Conservation (phyloP, 306 rosid genomes). For the Cucurbita argyrosperma region DNA sequence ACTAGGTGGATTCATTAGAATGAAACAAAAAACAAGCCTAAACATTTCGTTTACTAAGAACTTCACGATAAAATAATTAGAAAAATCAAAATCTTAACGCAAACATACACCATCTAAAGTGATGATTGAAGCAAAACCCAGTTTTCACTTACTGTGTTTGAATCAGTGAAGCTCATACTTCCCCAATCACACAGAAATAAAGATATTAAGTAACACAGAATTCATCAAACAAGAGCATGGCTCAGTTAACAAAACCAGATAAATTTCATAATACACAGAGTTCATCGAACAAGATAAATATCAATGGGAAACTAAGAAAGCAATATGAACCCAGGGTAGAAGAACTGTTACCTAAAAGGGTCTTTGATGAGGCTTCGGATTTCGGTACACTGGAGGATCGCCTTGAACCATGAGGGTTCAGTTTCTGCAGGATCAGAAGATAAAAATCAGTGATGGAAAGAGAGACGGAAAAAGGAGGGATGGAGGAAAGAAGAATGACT, state of each 20-base stretch:
- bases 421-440: slow-evolving; percentile 33
- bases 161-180: neutral
- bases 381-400: slow-evolving; percentile 16
- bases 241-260: no score
- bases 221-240: neutral
- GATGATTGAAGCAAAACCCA: neutral
- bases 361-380: slow-evolving; percentile 10
- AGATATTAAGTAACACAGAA: neutral
- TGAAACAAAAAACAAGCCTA: neutral
- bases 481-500: slow-evolving; percentile 12
- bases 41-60: neutral
- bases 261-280: neutral
- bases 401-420: slow-evolving; percentile 31
- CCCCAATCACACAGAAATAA: neutral
- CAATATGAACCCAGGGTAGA: neutral
- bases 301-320: neutral
- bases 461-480: neutral
- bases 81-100: neutral
- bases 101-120: neutral
- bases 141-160: neutral
- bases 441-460: neutral
- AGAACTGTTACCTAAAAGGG: slow-evolving; percentile 39
- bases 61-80: neutral
- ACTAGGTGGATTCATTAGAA: neutral
- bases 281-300: no score